These are phyloP conservation scores for Chamaecyparis obtusa DNA, from an alignment of 75 land plant genomes.

Conservation along the genomic window DNA sequence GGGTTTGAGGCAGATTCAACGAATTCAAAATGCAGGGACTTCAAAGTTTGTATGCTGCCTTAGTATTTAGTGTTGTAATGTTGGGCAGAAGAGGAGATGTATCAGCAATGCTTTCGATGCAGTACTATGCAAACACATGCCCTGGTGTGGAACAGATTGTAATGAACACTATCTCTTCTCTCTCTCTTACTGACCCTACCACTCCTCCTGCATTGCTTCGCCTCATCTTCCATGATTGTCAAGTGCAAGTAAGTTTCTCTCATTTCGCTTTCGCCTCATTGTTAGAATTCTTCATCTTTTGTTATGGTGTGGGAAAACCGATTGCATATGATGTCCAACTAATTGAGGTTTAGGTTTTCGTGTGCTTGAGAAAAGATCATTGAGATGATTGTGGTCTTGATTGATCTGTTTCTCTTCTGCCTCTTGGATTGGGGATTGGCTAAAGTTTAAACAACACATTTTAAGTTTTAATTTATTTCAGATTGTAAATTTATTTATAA, in stretches of 20 bases:
- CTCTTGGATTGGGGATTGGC: no score
- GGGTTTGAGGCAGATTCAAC: neutral
- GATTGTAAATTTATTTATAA: no score
- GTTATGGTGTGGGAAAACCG: no score
- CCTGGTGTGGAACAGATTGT: conserved; percentile 58
- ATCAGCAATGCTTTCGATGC: conserved; percentile 6
- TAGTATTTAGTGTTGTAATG: neutral
- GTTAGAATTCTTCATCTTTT: no score
- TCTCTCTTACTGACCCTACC: conserved; percentile 40
- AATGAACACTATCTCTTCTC: conserved; percentile 32
- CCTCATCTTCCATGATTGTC: conserved; percentile 82
- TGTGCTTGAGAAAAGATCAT: no score
- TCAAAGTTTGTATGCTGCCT: neutral
- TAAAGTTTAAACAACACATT: no score
- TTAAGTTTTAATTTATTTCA: no score
- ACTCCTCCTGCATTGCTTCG: conserved; percentile 75
- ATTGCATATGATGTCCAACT: no score
- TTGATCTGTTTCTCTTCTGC: no score
- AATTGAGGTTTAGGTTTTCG: no score
- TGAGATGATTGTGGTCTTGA: no score
- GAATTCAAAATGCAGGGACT: neutral
- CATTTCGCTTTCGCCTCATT: neutral
- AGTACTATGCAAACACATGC: conserved; percentile 54
- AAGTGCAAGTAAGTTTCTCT: conserved; percentile 55
- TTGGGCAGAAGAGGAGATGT: neutral